Percentiles rank a stretch among this genome's conserved stretches.
Conservation (phyloP, 2,329 filamentous ascomycete genomes). For the Stagonosporopsis rhizophila region DNA sequence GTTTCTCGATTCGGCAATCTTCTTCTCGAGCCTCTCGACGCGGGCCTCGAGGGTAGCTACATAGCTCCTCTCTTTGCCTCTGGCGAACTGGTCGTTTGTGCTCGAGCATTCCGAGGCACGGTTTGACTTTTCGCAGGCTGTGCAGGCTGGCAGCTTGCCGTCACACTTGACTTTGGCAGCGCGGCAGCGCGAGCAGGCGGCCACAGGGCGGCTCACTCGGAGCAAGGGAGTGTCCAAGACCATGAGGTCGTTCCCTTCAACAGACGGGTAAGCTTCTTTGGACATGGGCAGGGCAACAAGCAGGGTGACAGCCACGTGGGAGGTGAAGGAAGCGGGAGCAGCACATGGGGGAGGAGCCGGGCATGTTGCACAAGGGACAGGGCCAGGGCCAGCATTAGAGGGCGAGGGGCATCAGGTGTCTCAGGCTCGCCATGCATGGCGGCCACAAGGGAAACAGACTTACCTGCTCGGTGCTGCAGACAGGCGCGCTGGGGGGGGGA, state of each 20-base stretch:
- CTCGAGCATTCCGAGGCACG: conserved; percentile 88
- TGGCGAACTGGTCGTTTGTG: conserved; percentile 93
- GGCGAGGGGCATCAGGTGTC: conserved; percentile 13
- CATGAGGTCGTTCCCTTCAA: conserved; percentile 41
- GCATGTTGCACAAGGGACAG: conserved; percentile 4
- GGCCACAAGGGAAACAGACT: conserved; percentile 24
- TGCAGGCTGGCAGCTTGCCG: conserved; percentile 93
- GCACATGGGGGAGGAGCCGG: conserved; percentile 2
- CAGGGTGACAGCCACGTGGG: conserved; percentile 4
- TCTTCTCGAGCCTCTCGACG: conserved; percentile 85
- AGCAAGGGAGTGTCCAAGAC: conserved; percentile 65
- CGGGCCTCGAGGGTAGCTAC: conserved; percentile 92
- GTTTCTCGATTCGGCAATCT: conserved; percentile 70
- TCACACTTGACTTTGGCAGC: conserved; percentile 98
- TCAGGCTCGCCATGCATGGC: conserved; percentile 2
- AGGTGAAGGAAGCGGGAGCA: background rate
- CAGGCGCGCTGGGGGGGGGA: conserved; percentile 14
- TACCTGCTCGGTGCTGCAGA: conserved; percentile 25
- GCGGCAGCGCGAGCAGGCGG: conserved; percentile 82
- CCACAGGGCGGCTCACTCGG: conserved; percentile 78
- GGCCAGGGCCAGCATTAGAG: conserved; percentile 4
- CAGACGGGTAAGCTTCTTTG: conserved; percentile 15
- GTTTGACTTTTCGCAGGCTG: conserved; percentile 91
- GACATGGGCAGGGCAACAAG: background rate
- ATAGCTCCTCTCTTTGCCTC: conserved; percentile 96